Conservation (phyloP, 1,284 basidiomycete genomes). For the Fomitopsis schrenkii region DNA sequence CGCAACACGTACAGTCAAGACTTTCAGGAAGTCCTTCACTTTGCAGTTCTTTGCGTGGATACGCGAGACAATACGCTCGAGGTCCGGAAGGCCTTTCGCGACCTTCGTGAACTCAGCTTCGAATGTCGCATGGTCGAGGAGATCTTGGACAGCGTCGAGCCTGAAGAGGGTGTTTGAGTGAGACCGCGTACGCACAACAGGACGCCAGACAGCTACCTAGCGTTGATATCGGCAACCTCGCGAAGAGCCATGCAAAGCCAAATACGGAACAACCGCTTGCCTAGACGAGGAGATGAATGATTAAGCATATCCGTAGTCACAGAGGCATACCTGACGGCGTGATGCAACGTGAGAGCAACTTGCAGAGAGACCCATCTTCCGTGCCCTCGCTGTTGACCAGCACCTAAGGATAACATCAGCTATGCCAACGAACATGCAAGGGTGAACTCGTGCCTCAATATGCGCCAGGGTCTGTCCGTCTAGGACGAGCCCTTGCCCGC, state of each 20-base stretch:
- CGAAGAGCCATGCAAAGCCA: conserved; percentile 92
- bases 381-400: conserved; percentile 90
- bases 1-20: conserved; percentile 55
- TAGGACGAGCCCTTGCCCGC: conserved; percentile 77
- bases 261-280: conserved; percentile 89
- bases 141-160: conserved; percentile 88
- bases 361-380: conserved; percentile 83
- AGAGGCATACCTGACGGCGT: conserved; percentile 80
- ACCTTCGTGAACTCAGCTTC: conserved; percentile 71
- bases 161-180: conserved; percentile 35
- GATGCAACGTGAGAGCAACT: conserved; percentile 79
- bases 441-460: conserved; percentile 61
- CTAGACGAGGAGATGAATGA: conserved; percentile 32
- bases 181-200: neutral
- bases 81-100: conserved; percentile 82
- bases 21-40: conserved; percentile 82
- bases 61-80: conserved; percentile 90
- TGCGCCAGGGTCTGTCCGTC: conserved; percentile 95
- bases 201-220: conserved; percentile 48
- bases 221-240: conserved; percentile 80
- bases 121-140: conserved; percentile 76
- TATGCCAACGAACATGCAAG: neutral
- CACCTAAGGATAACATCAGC: conserved; percentile 36
- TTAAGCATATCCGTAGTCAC: neutral
- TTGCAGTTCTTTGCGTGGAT: conserved; percentile 90